phyloP scores from a whole-genome alignment of 2,329 filamentous ascomycete species.

The Penicillium sp. region DNA sequence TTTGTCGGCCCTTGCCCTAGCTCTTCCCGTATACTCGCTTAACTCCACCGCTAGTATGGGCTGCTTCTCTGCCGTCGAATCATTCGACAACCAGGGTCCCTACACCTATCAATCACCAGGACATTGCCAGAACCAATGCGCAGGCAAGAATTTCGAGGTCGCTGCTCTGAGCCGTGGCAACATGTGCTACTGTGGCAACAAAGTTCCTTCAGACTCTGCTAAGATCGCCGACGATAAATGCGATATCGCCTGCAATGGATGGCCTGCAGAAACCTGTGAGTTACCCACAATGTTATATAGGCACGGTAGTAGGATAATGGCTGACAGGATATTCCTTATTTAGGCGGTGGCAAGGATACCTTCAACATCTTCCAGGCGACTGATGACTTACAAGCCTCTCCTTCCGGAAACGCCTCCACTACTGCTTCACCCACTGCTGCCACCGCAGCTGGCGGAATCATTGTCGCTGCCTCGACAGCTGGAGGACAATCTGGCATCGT shows the following conservation, averaged over 20 bases:
- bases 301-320: neutral
- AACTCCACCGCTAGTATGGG: constrained; percentile 8
- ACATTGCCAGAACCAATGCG: constrained; percentile 20
- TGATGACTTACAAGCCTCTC: constrained; percentile 2
- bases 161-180: constrained; percentile 19
- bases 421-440: constrained; percentile 6
- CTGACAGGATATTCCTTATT: neutral
- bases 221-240: constrained; percentile 24
- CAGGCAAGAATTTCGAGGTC: constrained; percentile 10
- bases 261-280: constrained; percentile 22
- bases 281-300: neutral
- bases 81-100: constrained; percentile 8
- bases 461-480: constrained; percentile 20
- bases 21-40: constrained; percentile 9
- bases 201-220: constrained; percentile 13
- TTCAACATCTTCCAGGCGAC: constrained; percentile 19
- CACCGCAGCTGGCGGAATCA: constrained; percentile 21
- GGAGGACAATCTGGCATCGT: constrained; percentile 17
- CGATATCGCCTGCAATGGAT: constrained; percentile 22
- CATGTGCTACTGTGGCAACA: constrained; percentile 25
- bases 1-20: constrained; percentile 14
- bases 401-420: constrained; percentile 1
- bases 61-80: constrained; percentile 17
- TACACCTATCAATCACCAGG: constrained; percentile 11
- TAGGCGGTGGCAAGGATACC: constrained; percentile 20